phyloP scores from a whole-genome alignment of 257 asterid species.

The Misopates orontium region DNA sequence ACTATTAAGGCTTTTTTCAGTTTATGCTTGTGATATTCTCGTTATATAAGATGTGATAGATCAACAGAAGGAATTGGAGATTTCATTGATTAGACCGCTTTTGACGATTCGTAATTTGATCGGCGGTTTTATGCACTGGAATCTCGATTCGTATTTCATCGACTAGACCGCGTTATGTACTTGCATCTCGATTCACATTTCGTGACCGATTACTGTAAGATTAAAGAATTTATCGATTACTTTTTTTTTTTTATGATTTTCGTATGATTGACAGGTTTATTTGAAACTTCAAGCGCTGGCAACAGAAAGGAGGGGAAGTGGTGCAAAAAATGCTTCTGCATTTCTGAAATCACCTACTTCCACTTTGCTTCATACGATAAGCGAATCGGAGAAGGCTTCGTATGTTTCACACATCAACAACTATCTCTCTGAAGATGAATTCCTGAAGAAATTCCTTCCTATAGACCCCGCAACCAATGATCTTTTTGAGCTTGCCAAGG shows the following conservation, averaged over 20 bases:
- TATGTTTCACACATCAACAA: constrained; percentile 93
- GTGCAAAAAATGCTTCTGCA: constrained; percentile 84
- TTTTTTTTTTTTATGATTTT: background rate
- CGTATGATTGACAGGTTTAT: constrained; percentile 83
- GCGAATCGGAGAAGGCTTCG: constrained; percentile 93
- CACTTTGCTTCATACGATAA: constrained; percentile 91
- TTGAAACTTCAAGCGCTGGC: constrained; percentile 85
- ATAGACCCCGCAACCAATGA: constrained; percentile 83
- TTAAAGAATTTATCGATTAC: constrained; percentile 1
- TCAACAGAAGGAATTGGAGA: background rate
- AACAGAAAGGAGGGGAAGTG: constrained; percentile 67
- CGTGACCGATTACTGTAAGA: background rate
- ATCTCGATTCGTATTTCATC: no score
- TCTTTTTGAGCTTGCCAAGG: constrained; percentile 91
- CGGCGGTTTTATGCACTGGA: background rate
- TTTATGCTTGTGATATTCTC: constrained; percentile 9
- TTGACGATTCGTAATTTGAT: background rate
- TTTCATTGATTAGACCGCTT: constrained; percentile 4
- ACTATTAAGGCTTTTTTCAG: background rate
- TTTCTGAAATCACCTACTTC: constrained; percentile 94
- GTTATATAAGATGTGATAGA: background rate
- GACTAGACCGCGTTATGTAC: no score
- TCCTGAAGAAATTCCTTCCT: constrained; percentile 78
- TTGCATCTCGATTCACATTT: background rate
- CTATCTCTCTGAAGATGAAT: constrained; percentile 79